Evolutionary conservation across 2,329 filamentous ascomycete species (phyloP), one percentile per base, ranked within the genome.

Genomic region (Aspergillus jensenii): DNA sequence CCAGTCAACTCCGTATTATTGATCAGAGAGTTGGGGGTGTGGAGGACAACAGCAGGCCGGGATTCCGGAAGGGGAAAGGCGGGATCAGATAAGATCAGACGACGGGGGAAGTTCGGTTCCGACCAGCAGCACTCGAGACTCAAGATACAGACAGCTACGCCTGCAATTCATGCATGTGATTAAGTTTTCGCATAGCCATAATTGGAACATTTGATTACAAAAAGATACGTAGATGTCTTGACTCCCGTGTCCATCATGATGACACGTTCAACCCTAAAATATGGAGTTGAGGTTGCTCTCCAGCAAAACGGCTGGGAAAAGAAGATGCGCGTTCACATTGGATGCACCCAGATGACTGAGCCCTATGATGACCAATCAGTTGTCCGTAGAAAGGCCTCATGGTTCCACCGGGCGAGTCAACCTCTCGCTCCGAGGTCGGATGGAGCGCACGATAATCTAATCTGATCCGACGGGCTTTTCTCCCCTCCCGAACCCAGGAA

Each of bases 371-470:
- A 21, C 52, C 40, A 53, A 53, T 53, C 51, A 53, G 21, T 33
- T 27, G 19, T 23, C 4, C 14, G 35, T 15, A 51, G 17, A 23
- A 27, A 23, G 35, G 2, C 7, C n/a, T 35, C 23, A 19, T 15
- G 7, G 49, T 41, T 25, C 49, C 49, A 52, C 49, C 12, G 14
- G 35, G 12, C 35, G 19, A 27, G 48, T 43, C 49, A 41, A 43
- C 37, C 17, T 43, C 47, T 58, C 33, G 46, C 61, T 62, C 65
- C 65, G 65, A 66, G 60, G 58, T 66, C 65, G 65, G 65, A 54
- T 56, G 59, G 58, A 59, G 44, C 65, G 53, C 65, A 68, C 65
- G 64, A 66, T 64, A 66, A 71, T 71, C 68, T 71, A 68, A 71
- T 71, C 68, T 65, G 66, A 71, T 70, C 68, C 65, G 65, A 69